Base-by-base conservation (phyloP, 1,139 yeast genomes). In the Saccharomycopsis crataegensis region DNA sequence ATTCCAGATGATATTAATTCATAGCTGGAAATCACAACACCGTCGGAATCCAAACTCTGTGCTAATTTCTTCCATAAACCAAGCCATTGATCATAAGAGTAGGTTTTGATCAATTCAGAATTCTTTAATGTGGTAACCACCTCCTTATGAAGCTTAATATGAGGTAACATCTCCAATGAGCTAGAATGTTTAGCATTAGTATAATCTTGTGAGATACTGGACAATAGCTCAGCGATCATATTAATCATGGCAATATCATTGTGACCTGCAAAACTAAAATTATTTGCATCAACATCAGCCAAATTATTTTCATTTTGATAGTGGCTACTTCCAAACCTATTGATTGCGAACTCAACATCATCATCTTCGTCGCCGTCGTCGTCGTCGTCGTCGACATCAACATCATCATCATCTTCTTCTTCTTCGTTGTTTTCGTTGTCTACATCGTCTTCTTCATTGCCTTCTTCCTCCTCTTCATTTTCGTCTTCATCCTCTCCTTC, bases 1-100 rank as follows among this genome's bases (percentile, higher is more conserved):
- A 87, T 67, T 0, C 91, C 91, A 0, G 91, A 85, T 2, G 86
- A 77, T 11, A 82, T 74, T 45, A 90, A 70, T 64, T 89, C 96
- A 69, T 83, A 88, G 59, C 94, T 83, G 0, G 96, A 86, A 6
- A 86, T 67, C 0, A 66, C 62, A 8, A 72, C 64, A 1, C 69
- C 62, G 2, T 62, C 62, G 28, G 60, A 58, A 31, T 69, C 68
- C 37, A 78, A 59, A 4, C 67, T 59, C 6, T 52, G 47, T 28
- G 71, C 69, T 36, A 85, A 67, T 34, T 65, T 64, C 2, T 57
- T 59, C 89, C 90, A 83, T 4, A 77, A 38, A 2, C 58, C 55
- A 4, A 59, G 46, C 85, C 87, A 79, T 3, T 72, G 69, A 1
- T 70, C 68, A 45, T 61, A 67, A 1, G 66, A 55, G 42, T 65